Conservation (phyloP, 768 basidiomycete species). For the Podaxis sp. region DNA sequence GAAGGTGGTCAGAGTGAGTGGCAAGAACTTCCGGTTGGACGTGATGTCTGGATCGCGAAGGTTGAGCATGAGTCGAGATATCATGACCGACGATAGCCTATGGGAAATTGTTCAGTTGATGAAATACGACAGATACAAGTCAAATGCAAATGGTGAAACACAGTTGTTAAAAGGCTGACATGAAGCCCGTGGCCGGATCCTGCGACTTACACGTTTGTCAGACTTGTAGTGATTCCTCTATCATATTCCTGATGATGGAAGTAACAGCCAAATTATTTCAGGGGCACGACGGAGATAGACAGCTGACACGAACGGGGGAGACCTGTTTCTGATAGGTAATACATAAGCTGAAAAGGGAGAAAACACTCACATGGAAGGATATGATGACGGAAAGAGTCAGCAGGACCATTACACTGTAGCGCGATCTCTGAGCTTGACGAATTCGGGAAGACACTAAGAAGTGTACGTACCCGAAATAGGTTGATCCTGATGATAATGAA, state of each 20-base stretch:
- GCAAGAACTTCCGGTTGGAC: slow-evolving; percentile 1
- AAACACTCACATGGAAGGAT: slow-evolving; percentile 18
- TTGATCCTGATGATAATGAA: slow-evolving; percentile 28
- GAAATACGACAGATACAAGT: background rate
- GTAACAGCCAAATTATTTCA: background rate
- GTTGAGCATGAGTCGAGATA: slow-evolving; percentile 33
- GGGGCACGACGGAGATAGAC: background rate
- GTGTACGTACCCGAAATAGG: slow-evolving; percentile 40
- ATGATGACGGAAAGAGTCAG: slow-evolving; percentile 18
- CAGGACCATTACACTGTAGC: slow-evolving; percentile 21
- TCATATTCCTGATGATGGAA: slow-evolving; percentile 20
- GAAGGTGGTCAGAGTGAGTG: background rate
- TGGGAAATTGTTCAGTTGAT: background rate
- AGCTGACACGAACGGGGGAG: slow-evolving; percentile 3
- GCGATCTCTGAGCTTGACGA: background rate
- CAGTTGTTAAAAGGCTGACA: background rate
- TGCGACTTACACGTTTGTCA: slow-evolving; percentile 30
- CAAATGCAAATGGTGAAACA: no score
- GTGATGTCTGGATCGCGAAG: slow-evolving; percentile 28
- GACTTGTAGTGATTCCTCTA: slow-evolving; percentile 24
- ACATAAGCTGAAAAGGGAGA: background rate
- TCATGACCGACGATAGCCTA: slow-evolving; percentile 31
- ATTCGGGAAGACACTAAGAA: background rate
- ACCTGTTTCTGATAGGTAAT: background rate
- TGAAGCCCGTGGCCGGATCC: background rate